Evolutionary conservation across 257 asterid species (phyloP).

Genomic region (Ballota nigra): DNA sequence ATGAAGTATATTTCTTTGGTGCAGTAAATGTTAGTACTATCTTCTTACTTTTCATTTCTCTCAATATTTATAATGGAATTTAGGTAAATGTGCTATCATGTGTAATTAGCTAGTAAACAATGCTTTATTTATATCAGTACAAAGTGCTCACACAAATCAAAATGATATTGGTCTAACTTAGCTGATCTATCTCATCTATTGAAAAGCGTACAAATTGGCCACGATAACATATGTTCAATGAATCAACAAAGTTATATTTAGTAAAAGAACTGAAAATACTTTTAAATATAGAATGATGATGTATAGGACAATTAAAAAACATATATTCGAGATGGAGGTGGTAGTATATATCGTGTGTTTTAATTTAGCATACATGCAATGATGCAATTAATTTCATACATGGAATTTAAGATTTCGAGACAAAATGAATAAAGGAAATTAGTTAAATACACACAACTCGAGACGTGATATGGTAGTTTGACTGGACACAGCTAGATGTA

Average conservation of each 20-base stretch:
- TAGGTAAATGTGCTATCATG: too few species aligned
- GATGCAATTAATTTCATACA: background rate
- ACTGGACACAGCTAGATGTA: slow-evolving; percentile 27
- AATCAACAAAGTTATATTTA: background rate
- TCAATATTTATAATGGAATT: too few species aligned
- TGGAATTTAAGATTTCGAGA: background rate
- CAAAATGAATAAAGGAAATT: background rate
- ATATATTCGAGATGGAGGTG: background rate
- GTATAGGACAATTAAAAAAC: background rate
- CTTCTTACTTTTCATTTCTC: too few species aligned
- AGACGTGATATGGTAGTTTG: slow-evolving; percentile 7
- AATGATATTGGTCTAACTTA: background rate
- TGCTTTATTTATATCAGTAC: too few species aligned
- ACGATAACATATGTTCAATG: background rate
- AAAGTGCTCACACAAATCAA: background rate
- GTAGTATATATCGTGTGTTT: too few species aligned
- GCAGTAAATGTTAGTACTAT: too few species aligned
- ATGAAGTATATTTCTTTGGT: too few species aligned
- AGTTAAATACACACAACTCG: slow-evolving; percentile 1
- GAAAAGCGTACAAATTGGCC: background rate
- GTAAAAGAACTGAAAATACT: background rate
- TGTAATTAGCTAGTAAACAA: too few species aligned
- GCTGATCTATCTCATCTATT: background rate
- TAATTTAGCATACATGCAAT: background rate
- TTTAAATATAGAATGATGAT: background rate